Percentiles rank a stretch among this genome's conserved stretches.
Conservation (phyloP, 805 yeast genomes). For the Wickerhamiella shivajii region DNA sequence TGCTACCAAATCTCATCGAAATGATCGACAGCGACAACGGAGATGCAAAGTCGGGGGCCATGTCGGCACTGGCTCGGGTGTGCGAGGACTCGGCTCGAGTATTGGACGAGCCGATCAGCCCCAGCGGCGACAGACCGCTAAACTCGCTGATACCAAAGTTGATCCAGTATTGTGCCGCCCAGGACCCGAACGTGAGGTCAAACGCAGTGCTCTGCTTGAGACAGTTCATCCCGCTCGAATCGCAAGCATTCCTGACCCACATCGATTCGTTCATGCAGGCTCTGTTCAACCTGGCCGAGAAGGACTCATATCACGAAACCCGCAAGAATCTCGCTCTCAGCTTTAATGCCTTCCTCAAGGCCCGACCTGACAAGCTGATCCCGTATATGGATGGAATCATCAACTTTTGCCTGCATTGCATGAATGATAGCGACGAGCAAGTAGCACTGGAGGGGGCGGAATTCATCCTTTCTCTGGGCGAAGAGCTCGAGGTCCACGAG, state of each 20-base stretch:
- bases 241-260: constrained; percentile 49
- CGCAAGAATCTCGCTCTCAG: constrained; percentile 65
- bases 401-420: constrained; percentile 66
- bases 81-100: constrained; percentile 71
- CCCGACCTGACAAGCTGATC: constrained; percentile 62
- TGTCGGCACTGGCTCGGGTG: constrained; percentile 68
- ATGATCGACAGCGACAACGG: constrained; percentile 37
- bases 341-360: constrained; percentile 55
- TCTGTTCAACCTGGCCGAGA: constrained; percentile 51
- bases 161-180: constrained; percentile 33
- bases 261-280: constrained; percentile 51
- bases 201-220: constrained; percentile 58
- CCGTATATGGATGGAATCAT: constrained; percentile 82
- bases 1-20: constrained; percentile 53
- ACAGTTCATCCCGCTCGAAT: constrained; percentile 53
- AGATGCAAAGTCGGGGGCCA: constrained; percentile 55
- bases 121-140: constrained; percentile 42
- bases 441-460: constrained; percentile 91
- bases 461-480: constrained; percentile 62
- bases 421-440: constrained; percentile 49
- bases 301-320: constrained; percentile 42
- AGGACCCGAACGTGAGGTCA: constrained; percentile 34
- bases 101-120: constrained; percentile 51
- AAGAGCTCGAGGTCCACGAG: constrained; percentile 41
- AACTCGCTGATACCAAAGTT: constrained; percentile 53